Conservation (phyloP, 1,139 yeast genomes). For the Meyerozyma elateridarum region DNA sequence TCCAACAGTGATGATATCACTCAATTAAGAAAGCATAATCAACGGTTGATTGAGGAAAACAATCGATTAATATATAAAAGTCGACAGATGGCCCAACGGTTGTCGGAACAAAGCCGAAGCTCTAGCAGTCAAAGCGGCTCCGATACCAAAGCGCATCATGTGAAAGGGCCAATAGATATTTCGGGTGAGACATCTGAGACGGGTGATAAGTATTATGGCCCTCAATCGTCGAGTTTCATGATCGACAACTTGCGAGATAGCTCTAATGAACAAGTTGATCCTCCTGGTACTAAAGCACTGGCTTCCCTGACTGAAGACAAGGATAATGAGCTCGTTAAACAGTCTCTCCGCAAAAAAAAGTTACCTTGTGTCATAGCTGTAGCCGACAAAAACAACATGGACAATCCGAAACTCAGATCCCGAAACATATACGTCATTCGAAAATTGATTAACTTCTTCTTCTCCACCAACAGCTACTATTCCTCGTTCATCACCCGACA, state of each 20-base stretch:
- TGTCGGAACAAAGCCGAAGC: slow-evolving; percentile 1
- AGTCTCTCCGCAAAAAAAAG: slow-evolving; percentile 7
- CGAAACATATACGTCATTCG: slow-evolving; percentile 16
- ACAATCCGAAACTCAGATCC: background rate
- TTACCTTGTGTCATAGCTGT: slow-evolving; percentile 10
- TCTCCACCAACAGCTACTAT: slow-evolving; percentile 26
- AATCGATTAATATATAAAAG: background rate
- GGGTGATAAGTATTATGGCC: slow-evolving; percentile 46
- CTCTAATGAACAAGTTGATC: background rate
- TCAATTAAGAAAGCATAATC: slow-evolving; percentile 3
- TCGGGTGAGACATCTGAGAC: slow-evolving; percentile 15
- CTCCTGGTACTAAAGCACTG: background rate
- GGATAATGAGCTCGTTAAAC: slow-evolving; percentile 5
- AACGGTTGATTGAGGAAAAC: slow-evolving; percentile 5
- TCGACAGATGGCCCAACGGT: background rate
- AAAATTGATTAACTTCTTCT: slow-evolving; percentile 29
- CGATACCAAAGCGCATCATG: background rate
- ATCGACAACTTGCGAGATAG: slow-evolving; percentile 26
- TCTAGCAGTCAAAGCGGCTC: background rate
- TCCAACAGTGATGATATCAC: slow-evolving; percentile 4
- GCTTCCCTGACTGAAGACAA: background rate
- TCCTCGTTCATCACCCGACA: slow-evolving; percentile 28
- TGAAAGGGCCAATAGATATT: slow-evolving; percentile 5
- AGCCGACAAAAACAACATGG: slow-evolving; percentile 3
- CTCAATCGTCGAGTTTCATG: slow-evolving; percentile 46